These are phyloP conservation scores for Trametes cubensis DNA, from an alignment of 768 basidiomycete species.

Conservation along the genomic window DNA sequence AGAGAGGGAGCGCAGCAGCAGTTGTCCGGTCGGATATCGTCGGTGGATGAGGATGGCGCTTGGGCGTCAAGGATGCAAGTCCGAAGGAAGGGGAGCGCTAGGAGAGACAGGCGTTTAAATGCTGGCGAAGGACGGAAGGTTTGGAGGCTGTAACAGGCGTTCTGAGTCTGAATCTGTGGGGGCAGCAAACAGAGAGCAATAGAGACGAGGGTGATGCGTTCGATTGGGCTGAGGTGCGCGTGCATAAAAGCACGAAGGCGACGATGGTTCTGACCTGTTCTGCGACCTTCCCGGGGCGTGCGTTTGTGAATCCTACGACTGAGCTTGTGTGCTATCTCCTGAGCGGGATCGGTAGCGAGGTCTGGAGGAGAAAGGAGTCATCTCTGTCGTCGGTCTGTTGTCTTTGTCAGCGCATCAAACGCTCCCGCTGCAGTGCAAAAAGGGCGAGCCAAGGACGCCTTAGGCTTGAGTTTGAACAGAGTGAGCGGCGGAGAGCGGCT, in stretches of 20 bases:
- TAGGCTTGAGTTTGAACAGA: background rate
- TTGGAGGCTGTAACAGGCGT: background rate
- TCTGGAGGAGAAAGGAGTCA: slow-evolving; percentile 2
- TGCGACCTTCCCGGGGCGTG: background rate
- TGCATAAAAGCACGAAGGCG: background rate
- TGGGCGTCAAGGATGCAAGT: background rate
- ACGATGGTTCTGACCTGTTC: slow-evolving; percentile 3
- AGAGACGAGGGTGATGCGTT: too few species aligned
- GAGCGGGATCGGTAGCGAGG: slow-evolving; percentile 5
- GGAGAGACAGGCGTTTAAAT: too few species aligned
- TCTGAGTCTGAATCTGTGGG: too few species aligned
- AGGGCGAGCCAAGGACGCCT: background rate
- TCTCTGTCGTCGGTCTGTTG: background rate
- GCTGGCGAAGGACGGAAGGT: background rate
- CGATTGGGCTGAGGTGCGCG: background rate
- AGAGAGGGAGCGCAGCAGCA: background rate
- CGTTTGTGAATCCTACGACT: too few species aligned
- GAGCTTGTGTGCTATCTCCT: slow-evolving; percentile 4
- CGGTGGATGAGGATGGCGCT: background rate
- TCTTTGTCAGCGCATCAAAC: slow-evolving; percentile 13
- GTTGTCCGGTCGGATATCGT: slow-evolving; percentile 12
- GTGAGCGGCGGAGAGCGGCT: slow-evolving; percentile 6
- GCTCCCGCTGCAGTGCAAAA: background rate
- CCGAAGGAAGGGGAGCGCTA: background rate
- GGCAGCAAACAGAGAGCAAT: too few species aligned